Conservation (phyloP, 208 protist genomes). For the Porcisia hertigi region DNA sequence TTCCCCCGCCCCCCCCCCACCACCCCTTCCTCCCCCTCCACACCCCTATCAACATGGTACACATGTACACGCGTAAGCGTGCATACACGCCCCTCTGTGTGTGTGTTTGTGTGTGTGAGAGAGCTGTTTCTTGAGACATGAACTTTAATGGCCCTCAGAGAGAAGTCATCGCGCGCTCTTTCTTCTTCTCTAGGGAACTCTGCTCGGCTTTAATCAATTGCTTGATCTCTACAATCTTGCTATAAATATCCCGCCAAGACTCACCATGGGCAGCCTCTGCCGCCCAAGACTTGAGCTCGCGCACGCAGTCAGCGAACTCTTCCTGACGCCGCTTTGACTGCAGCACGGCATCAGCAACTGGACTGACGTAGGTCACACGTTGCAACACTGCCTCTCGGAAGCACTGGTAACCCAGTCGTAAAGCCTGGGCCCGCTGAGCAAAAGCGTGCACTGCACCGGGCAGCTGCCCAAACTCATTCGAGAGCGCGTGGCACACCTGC, state of each 20-base stretch:
- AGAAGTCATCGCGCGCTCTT: slow-evolving; percentile 24
- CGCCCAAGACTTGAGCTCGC: slow-evolving; percentile 81
- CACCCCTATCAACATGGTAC: not conserved
- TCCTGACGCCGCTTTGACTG: slow-evolving; percentile 72
- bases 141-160: not conserved
- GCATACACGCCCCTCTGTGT: not conserved
- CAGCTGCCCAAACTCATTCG: slow-evolving; percentile 35
- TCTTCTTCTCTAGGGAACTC: slow-evolving; percentile 23
- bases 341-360: slow-evolving; percentile 47
- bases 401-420: slow-evolving; percentile 68
- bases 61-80: not conserved
- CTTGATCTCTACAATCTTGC: slow-evolving; percentile 75
- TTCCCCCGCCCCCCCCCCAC: not conserved
- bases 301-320: slow-evolving; percentile 73
- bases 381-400: slow-evolving; percentile 70
- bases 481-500: slow-evolving; percentile 20
- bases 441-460: slow-evolving; percentile 50
- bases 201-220: slow-evolving; percentile 67
- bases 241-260: slow-evolving; percentile 78
- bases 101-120: not conserved
- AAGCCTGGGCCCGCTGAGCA: slow-evolving; percentile 48
- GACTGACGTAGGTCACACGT: slow-evolving; percentile 76
- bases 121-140: not conserved
- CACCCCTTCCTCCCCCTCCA: too few species aligned
- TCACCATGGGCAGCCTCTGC: slow-evolving; percentile 58